Evolutionary conservation across 805 yeast genomes (phyloP), one percentile per base, ranked within the genome.

Genomic region (Nakazawaea wyomingensis): DNA sequence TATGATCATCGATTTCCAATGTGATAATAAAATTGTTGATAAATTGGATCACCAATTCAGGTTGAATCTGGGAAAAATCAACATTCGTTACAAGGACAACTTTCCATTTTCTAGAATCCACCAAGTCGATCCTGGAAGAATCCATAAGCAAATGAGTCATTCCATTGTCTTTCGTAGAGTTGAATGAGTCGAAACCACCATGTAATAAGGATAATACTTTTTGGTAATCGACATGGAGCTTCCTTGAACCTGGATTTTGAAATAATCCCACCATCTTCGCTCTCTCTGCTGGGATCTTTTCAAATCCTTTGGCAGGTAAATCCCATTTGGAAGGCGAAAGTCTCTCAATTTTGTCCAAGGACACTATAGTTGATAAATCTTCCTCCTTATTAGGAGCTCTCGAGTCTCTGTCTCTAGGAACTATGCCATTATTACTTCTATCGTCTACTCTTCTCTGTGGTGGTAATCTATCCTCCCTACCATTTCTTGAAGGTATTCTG

Each of bases 181-280:
- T 62, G 65, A 30, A n/a, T n/a, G n/a, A 55, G 57, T 4, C 60
- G 50, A 43, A 55, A 19, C 50, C 47, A 14, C 39, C 45, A 14
- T 35, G 22, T 13, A 43, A 28, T 16, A 43, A 28, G 5, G 35
- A 10, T 19, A 66, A 48, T 24, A 65, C 59, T 34, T 68, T 70
- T 24, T 61, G 59, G 16, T 62, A 55, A 10, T 61, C 61, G 4
- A 73, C 66, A 39, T 63, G 70, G 28, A 66, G 52, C 45, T 67
- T 72, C 4, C 71, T 65, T 18, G 66, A 59, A 31, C 89, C 89
- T 1, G 93, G 91, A 14, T 76, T 65, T 2, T 90, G 87, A 53
- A 87, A 88, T 2, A 85, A 59, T 0, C 96, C 96, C 1, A 87
- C 75, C 14, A 84, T 63, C 53, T 87, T 88, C 5, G 93, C 95